These are phyloP conservation scores for Russula abietina DNA, from an alignment of 768 basidiomycete genomes.

Conservation along the genomic window DNA sequence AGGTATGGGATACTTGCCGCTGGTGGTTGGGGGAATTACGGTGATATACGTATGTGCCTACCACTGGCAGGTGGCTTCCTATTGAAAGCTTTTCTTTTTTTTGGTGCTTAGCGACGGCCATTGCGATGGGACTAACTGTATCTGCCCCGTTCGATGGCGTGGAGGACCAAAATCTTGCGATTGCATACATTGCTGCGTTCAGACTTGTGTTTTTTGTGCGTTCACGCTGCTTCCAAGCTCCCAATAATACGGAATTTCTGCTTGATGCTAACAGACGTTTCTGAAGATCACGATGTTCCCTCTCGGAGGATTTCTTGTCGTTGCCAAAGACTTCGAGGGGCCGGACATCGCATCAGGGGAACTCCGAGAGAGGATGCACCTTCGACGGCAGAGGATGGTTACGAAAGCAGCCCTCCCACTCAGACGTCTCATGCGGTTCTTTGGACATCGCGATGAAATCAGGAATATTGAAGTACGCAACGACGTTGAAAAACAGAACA, in stretches of 20 bases:
- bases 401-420: not conserved
- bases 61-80: not conserved
- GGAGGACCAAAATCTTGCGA: too few relatives aligned
- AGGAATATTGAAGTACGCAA: not conserved
- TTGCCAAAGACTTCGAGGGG: constrained; percentile 59
- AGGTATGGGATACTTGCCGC: constrained; percentile 64
- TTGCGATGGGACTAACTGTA: constrained; percentile 57
- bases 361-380: constrained; percentile 41
- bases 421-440: not conserved
- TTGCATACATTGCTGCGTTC: constrained; percentile 62
- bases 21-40: constrained; percentile 63
- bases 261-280: not conserved
- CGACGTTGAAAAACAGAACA: not conserved
- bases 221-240: constrained; percentile 2
- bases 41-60: constrained; percentile 55
- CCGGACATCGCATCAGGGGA: constrained; percentile 57
- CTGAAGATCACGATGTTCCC: constrained; percentile 59
- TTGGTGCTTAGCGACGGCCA: constrained; percentile 48
- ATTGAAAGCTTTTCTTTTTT: not conserved
- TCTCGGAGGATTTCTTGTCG: constrained; percentile 47
- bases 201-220: constrained; percentile 54
- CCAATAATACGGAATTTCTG: not conserved
- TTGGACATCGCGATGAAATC: not conserved
- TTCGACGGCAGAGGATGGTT: constrained; percentile 32
- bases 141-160: constrained; percentile 54